Percentiles rank a stretch among this genome's conserved stretches.
Conservation (phyloP, 2,329 filamentous ascomycete genomes). For the Ceratocystis papillata region DNA sequence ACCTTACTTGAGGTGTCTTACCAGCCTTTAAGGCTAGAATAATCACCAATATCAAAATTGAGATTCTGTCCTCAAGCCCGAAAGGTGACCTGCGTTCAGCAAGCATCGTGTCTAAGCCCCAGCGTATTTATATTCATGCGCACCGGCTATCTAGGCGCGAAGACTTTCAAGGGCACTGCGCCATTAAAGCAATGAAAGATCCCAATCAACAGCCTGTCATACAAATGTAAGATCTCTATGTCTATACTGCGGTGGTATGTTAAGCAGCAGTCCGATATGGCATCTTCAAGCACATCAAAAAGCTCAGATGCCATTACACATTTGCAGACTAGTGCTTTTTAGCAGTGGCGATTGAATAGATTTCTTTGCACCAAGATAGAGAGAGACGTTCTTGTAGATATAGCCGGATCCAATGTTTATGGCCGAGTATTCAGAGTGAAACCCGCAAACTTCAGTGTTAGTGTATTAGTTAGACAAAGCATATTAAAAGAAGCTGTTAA, state of each 20-base stretch:
- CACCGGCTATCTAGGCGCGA: background rate
- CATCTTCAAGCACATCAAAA: background rate
- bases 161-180: background rate
- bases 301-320: background rate
- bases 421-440: background rate
- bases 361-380: background rate
- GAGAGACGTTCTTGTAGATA: background rate
- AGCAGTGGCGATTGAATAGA: background rate
- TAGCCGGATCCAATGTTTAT: background rate
- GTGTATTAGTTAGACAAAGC: background rate
- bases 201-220: background rate
- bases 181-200: too few species aligned
- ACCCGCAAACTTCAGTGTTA: constrained; percentile 19
- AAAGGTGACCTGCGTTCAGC: too few species aligned
- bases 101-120: too few species aligned
- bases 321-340: background rate
- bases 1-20: too few species aligned
- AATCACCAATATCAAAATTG: background rate
- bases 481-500: background rate
- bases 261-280: background rate
- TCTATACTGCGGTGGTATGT: background rate
- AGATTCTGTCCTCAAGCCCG: background rate
- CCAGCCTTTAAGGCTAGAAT: background rate
- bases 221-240: background rate
- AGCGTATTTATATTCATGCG: too few species aligned